These are phyloP conservation scores for Arabidopsis suecica DNA, from an alignment of 345 rosid genomes.

Conservation along the genomic window DNA sequence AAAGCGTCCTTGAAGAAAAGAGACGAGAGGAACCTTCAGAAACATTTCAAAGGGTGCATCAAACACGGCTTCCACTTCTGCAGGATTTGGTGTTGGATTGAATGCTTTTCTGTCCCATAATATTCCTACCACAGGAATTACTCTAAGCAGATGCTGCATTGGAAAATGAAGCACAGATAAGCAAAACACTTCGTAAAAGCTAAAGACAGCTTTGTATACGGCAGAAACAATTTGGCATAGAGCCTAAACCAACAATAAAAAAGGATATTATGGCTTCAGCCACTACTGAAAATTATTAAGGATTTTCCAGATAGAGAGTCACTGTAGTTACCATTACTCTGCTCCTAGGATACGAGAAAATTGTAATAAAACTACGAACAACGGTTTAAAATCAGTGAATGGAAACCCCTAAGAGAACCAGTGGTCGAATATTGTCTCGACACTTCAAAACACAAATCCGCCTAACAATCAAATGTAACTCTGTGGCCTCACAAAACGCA, in stretches of 20 bases:
- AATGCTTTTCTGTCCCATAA: slow-evolving; percentile 59
- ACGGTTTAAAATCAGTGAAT: background rate
- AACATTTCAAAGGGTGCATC: slow-evolving; percentile 90
- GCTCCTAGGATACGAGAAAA: background rate
- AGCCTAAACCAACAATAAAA: slow-evolving; percentile 4
- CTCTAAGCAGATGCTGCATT: slow-evolving; percentile 83
- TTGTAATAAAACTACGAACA: background rate
- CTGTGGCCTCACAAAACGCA: slow-evolving; percentile 9
- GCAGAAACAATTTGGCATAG: background rate
- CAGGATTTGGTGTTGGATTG: slow-evolving; percentile 66
- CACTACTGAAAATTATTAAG: background rate
- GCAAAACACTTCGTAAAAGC: slow-evolving; percentile 19
- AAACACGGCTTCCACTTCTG: slow-evolving; percentile 81
- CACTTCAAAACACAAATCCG: background rate
- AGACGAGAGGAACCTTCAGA: slow-evolving; percentile 56
- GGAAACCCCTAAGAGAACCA: background rate
- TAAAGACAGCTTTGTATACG: slow-evolving; percentile 3
- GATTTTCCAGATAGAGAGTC: background rate
- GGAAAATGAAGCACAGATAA: slow-evolving; percentile 19
- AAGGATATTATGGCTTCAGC: background rate
- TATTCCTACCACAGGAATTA: slow-evolving; percentile 77
- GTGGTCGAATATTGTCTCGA: background rate
- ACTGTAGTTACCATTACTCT: slow-evolving; percentile 1
- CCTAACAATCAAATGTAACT: background rate
- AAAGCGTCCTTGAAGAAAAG: slow-evolving; percentile 1